Evolutionary conservation across 495 filamentous ascomycete genomes (phyloP), one percentile per base, ranked within the genome.

Genomic region (Cercophora sp.): DNA sequence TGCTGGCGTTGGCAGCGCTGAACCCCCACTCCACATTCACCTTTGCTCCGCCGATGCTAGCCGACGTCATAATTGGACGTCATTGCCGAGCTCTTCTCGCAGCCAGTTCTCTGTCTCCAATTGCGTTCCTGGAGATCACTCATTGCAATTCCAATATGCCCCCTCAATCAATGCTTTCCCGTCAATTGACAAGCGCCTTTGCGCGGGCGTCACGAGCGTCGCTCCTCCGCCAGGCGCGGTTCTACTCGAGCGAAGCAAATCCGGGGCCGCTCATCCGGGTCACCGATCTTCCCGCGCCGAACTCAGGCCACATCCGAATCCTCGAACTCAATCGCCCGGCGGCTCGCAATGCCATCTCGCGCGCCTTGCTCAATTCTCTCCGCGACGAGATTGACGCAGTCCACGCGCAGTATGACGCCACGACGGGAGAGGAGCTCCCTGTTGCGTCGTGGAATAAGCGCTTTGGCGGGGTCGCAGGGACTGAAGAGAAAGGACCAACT

Each of bases 311-410:
- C 70, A 92, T 98, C 66, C 85, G 87, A 36, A 79, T 97, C 54
- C 79, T 98, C 46, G 85, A 89, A 45, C 83, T 98, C 57, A 88
- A 95, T 69, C 82, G 88, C 10, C 93, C 91, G 2, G 62, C 77
- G 1, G 86, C 89, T 32, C 85, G 89, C 55, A 98, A 98, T 63
- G 91, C 93, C 41, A 86, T 98, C 69, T 96, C 92, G 0, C 76
- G 75, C 41, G 80, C 82, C 31, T 75, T 98, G 26, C 76, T 98
- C 46, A 66, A 78, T 5, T 79, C 84, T 10, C 78, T 98, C 19
- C 73, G 78, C 20, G 67, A 78, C n/a, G 79, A 93, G 45, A 77
- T 96, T 40, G 70, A 81, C 45, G 75, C 77, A 27, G 79, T 96
- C 23, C 77, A 84, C 43, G 68, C 76, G 3, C 88, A 94, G 61